phyloP scores from a whole-genome alignment of 2,329 filamentous ascomycete species.

The Penicillium sp. region DNA sequence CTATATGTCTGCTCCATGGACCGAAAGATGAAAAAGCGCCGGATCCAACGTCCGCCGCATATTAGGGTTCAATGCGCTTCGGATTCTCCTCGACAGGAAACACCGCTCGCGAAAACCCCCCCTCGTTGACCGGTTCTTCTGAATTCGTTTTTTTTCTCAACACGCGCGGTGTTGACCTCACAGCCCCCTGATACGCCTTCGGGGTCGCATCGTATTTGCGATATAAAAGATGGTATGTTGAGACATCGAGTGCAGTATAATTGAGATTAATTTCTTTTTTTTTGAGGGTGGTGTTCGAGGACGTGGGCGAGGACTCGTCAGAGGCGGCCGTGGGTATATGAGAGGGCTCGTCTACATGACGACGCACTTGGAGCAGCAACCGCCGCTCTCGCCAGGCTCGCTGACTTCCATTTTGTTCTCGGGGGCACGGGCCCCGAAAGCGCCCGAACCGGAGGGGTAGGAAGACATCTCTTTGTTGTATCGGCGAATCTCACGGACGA shows the following conservation, averaged over 20 bases:
- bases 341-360: conserved; percentile 55
- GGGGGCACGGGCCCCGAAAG: conserved; percentile 56
- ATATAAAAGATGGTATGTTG: conserved; percentile 3
- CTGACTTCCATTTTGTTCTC: conserved; percentile 70
- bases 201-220: conserved; percentile 15
- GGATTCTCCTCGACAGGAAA: background rate
- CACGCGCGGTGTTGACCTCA: conserved; percentile 1
- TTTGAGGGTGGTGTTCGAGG: background rate
- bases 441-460: conserved; percentile 64
- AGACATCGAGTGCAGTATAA: background rate
- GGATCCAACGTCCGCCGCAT: conserved; percentile 20
- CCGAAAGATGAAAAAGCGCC: no score
- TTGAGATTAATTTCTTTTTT: background rate
- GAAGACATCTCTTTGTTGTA: conserved; percentile 98
- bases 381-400: conserved; percentile 44
- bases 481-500: conserved; percentile 93
- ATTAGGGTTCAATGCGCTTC: conserved; percentile 14
- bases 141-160: conserved; percentile 3
- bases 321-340: conserved; percentile 1
- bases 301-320: background rate
- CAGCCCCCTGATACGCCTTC: conserved; percentile 4
- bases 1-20: no score
- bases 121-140: conserved; percentile 8
- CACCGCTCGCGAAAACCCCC: background rate
- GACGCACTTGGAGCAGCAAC: conserved; percentile 81